Conservation (phyloP, 2,329 filamentous ascomycete genomes). For the Aspergillus sp. region DNA sequence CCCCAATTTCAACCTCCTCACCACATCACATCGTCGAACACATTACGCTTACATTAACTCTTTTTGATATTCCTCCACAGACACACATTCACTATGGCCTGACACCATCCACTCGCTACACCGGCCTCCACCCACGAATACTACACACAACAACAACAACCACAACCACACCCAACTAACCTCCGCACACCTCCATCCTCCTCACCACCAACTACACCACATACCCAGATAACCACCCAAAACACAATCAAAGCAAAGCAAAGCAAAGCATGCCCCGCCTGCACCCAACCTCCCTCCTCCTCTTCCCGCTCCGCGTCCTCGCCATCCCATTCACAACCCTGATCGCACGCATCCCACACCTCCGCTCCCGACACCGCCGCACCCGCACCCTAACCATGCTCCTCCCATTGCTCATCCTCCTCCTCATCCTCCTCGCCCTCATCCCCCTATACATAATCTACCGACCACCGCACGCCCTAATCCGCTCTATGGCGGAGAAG, state of each 20-base stretch:
- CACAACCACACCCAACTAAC: not conserved
- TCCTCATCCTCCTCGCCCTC: constrained; percentile 29
- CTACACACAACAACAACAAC: not conserved
- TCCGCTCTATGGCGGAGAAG: constrained; percentile 67
- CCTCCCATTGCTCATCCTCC: constrained; percentile 32
- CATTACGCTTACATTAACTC: too few relatives aligned
- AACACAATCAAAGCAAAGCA: not conserved
- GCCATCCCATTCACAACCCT: constrained; percentile 16
- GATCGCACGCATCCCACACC: constrained; percentile 16
- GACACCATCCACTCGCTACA: not conserved
- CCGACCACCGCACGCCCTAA: constrained; percentile 73
- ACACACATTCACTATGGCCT: too few relatives aligned
- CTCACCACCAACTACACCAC: too few relatives aligned
- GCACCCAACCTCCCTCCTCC: constrained; percentile 6
- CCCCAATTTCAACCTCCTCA: too few relatives aligned
- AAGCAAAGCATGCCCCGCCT: constrained; percentile 1
- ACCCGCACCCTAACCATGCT: constrained; percentile 34
- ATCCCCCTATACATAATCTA: constrained; percentile 70
- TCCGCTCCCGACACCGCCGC: constrained; percentile 16
- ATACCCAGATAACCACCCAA: too few relatives aligned
- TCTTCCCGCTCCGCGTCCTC: not conserved
- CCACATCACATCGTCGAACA: too few relatives aligned
- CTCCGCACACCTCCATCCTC: not conserved
- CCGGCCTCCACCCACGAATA: not conserved
- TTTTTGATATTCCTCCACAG: too few relatives aligned